phyloP scores from a whole-genome alignment of 306 rosid genomes.

The Bauhinia variegata region DNA sequence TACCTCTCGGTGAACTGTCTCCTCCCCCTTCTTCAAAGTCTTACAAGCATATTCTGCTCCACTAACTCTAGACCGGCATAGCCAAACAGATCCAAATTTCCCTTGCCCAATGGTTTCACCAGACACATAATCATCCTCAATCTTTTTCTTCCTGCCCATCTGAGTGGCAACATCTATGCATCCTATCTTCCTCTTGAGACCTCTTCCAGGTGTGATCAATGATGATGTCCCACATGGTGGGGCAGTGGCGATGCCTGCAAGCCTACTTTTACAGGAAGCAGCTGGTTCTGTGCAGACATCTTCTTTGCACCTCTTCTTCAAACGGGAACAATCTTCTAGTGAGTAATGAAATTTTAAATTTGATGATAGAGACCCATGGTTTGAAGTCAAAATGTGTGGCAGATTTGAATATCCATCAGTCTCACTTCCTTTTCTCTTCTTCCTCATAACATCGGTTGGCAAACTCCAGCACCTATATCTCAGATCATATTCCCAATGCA shows the following conservation, averaged over 20 bases:
- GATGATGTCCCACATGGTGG: conserved; percentile 91
- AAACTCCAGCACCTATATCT: conserved; percentile 32
- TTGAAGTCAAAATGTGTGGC: conserved; percentile 43
- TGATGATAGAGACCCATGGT: conserved; percentile 59
- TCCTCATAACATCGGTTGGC: conserved; percentile 70
- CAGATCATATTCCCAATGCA: conserved; percentile 26
- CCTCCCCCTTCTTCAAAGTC: conserved; percentile 90
- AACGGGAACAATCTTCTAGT: conserved; percentile 76
- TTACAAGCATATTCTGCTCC: conserved; percentile 89
- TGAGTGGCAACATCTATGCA: conserved; percentile 95
- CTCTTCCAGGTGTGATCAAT: conserved; percentile 71
- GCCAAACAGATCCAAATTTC: conserved; percentile 86
- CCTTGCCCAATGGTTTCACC: conserved; percentile 91
- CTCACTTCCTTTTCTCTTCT: conserved; percentile 92
- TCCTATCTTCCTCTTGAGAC: conserved; percentile 96
- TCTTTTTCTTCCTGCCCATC: conserved; percentile 91
- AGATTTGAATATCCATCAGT: conserved; percentile 53
- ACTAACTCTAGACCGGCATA: conserved; percentile 65
- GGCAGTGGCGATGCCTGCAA: conserved; percentile 94
- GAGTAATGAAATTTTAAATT: conserved; percentile 72
- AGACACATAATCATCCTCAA: conserved; percentile 75
- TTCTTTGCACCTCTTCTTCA: conserved; percentile 92
- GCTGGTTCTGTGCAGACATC: conserved; percentile 55
- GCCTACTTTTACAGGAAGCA: conserved; percentile 68
- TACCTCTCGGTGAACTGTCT: conserved; percentile 94